phyloP scores from a whole-genome alignment of 495 filamentous ascomycete species.

The Aspergillus campestris region DNA sequence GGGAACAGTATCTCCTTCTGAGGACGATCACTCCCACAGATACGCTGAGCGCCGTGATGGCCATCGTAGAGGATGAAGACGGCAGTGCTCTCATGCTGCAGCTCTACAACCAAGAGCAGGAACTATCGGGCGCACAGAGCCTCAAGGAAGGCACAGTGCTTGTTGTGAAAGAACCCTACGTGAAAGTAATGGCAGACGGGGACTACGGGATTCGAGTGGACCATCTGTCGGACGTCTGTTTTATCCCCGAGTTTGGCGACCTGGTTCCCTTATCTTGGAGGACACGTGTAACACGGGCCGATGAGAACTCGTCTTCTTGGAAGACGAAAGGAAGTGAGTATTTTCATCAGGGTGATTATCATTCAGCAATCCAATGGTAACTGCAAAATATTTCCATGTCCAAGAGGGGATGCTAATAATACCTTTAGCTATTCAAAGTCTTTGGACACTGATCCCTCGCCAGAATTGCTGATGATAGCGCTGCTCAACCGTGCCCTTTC shows the following conservation, averaged over 20 bases:
- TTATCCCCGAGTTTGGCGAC: constrained; percentile 21
- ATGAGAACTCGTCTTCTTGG: constrained; percentile 20
- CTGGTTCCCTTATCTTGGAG: constrained; percentile 29
- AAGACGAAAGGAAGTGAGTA: constrained; percentile 33
- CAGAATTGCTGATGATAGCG: not conserved
- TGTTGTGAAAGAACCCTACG: constrained; percentile 47
- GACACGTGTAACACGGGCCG: constrained; percentile 8
- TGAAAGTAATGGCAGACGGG: constrained; percentile 30
- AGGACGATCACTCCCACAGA: constrained; percentile 32
- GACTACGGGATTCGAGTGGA: constrained; percentile 41
- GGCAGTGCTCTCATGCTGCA: constrained; percentile 36
- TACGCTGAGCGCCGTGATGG: constrained; percentile 32
- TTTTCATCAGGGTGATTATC: constrained; percentile 14
- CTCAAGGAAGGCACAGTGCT: constrained; percentile 25
- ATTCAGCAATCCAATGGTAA: constrained; percentile 20
- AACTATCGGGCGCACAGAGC: constrained; percentile 12
- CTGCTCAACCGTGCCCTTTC: constrained; percentile 39
- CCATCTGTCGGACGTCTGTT: constrained; percentile 40
- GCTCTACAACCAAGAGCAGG: constrained; percentile 35
- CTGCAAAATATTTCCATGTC: not conserved
- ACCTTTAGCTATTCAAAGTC: constrained; percentile 19
- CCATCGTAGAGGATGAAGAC: constrained; percentile 43
- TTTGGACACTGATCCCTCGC: constrained; percentile 12
- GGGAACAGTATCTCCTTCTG: constrained; percentile 35
- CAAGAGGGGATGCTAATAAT: constrained; percentile 3